Evolutionary conservation across 441 rosid genomes (phyloP), one percentile per base, ranked within the genome.

Genomic region (Bocquillonia castaneifolia): DNA sequence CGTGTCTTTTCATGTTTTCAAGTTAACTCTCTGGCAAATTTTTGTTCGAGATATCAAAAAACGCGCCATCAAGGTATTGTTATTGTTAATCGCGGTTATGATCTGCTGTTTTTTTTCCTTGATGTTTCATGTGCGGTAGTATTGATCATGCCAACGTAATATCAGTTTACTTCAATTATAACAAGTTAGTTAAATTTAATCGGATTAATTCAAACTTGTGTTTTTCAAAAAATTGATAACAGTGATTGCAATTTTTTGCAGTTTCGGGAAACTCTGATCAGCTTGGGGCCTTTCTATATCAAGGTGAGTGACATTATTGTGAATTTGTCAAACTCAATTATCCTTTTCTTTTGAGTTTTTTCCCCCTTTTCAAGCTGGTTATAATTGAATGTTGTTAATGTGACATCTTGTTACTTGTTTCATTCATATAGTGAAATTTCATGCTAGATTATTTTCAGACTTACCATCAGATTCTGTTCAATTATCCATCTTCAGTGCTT

Each of bases 251-350:
- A 72, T 64, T 23, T 63, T 28, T 73, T 84, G 88, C 97, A 94
- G 97, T 90, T 94, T 70, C 86, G 96, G 25, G 86, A 90, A 77
- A 90, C 94, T 25, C 89, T 94, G 56, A 89, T 94, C 69, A 70
- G 54, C 77, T 75, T 94, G 92, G 98, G 97, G 63, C 99, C 98
- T 74, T 94, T 94, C 79, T 94, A 92, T 78, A 50, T 88, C 56
- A 94, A 94, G 98, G 98, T 80, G 84, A 83, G 92, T 76, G 10
- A 66, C 10, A n/a, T 23, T 74, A 17, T 57, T 6, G 10, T 26
- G 55, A 60, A 26, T 7, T 34, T 42, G 34, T 31, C 22, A 44
- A 23, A 34, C 44, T 15, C 39, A 32, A 10, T 53, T 59, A 32
- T 48, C 34, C 7, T 32, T 25, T 66, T 29, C 10, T 8, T 32